Percentiles rank a stretch among this genome's conserved stretches.
Conservation (phyloP, 192 early-diverging fungal species). For the Linnemannia zychae region DNA sequence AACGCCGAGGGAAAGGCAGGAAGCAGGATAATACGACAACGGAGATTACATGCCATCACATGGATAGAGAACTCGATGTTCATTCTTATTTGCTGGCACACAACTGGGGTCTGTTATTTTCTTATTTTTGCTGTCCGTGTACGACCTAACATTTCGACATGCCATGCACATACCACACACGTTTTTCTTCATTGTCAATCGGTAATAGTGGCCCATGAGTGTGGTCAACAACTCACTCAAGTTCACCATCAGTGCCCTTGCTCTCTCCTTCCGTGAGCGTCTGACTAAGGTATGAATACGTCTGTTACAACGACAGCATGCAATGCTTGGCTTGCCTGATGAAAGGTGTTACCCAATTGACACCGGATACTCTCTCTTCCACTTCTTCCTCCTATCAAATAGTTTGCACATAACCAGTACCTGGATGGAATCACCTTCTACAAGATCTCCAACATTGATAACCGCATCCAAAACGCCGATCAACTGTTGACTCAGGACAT, state of each 20-base stretch:
- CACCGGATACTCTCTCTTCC: background rate
- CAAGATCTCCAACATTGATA: conserved; percentile 86
- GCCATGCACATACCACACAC: background rate
- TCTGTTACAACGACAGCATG: background rate
- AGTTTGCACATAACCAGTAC: conserved; percentile 78
- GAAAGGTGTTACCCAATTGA: no score
- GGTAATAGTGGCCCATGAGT: conserved; percentile 70
- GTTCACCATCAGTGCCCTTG: conserved; percentile 67
- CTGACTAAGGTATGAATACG: conserved; percentile 61
- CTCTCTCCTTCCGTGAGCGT: conserved; percentile 69
- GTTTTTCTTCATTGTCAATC: background rate
- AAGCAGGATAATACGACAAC: background rate
- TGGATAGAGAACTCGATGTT: conserved; percentile 4
- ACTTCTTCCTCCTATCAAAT: background rate
- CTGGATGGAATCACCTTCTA: conserved; percentile 83
- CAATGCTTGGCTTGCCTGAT: no score
- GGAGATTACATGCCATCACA: background rate
- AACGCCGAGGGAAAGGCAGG: background rate
- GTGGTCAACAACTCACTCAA: conserved; percentile 75
- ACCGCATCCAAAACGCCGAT: conserved; percentile 81
- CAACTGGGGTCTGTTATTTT: background rate
- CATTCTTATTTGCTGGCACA: conserved; percentile 14
- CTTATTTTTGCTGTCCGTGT: conserved; percentile 13
- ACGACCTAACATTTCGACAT: background rate
- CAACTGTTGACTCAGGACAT: conserved; percentile 80